Base-by-base conservation (phyloP, 169 alveolate species). In the Eimeria nieschulzi region DNA sequence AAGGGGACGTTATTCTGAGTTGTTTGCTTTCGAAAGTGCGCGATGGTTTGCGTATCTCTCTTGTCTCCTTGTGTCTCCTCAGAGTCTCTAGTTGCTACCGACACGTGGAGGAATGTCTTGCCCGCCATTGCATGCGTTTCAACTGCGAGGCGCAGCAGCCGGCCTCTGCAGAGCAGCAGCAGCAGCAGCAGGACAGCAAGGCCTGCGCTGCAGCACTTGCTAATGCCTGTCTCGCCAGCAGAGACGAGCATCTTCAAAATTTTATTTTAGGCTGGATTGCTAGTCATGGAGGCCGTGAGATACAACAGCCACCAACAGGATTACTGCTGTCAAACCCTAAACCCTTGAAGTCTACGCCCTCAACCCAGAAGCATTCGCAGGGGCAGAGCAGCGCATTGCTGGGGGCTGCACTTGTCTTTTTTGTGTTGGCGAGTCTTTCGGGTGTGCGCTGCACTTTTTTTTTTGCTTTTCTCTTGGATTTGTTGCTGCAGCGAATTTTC, bases 201-300 rank as follows among this genome's bases (percentile, higher is more conserved):
- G 85, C 85, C 8, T 76, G 85, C n/a, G 85, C 85, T 19, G 85
- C 85, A 19, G 85, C 85, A 0, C 70, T 76, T 9, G 85, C 54
- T 17, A 76, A 76, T 55, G 85, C 85, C 7, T 76, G 85, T 25
- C 70, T 76, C 68, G 85, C 70, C 9, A 53, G 85, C 68, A 76
- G 68, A 9, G 85, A 76, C n/a, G 85, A 76, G 21, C 15, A 51
- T 19, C 39, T 76, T 0, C 85, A 76, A 8, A 54, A 46, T 51
- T 76, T 53, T 46, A 51, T 76, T 53, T 54, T 76, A 55, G 85
- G 54, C 9, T 76, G 85, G 85, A 76, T 76, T 9, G 85, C 85
- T 9, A 76, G 19, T 46, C 25, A 76, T n/a, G 85, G 85, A 53
- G 85, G 85, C 70, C 46, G 85, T 76, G 85, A 76, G 85, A 51